Conservation (phyloP, 352 stramenopile genomes). For the Pilasporangium apinafurcum region DNA sequence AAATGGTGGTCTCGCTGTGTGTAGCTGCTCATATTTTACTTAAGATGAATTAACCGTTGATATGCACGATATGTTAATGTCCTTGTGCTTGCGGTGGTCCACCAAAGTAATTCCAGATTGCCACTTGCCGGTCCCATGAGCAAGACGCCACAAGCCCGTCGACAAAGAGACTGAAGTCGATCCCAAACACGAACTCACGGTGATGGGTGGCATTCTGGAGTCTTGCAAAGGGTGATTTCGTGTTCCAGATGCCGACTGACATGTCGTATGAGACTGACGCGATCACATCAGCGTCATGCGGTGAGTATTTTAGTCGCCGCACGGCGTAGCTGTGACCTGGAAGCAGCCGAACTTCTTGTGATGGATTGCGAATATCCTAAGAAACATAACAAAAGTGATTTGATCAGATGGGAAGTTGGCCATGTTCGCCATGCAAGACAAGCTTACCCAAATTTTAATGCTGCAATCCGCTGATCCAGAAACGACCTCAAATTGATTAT, state of each 20-base stretch:
- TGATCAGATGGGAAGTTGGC: no score
- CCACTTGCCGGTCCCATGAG: slow-evolving; percentile 75
- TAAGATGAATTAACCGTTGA: no score
- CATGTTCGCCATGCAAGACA: background rate
- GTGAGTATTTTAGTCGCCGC: slow-evolving; percentile 80
- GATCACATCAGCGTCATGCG: slow-evolving; percentile 74
- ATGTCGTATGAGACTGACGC: slow-evolving; percentile 89
- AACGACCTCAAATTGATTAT: slow-evolving; percentile 85
- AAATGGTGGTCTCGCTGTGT: no score
- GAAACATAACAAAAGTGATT: background rate
- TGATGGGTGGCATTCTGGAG: slow-evolving; percentile 77
- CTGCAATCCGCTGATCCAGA: slow-evolving; percentile 78
- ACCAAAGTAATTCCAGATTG: slow-evolving; percentile 77
- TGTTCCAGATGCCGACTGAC: slow-evolving; percentile 87
- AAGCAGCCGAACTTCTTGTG: slow-evolving; percentile 58
- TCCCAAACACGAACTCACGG: slow-evolving; percentile 84
- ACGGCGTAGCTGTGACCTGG: slow-evolving; percentile 81
- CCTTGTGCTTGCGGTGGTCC: slow-evolving; percentile 29
- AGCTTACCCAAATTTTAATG: slow-evolving; percentile 81
- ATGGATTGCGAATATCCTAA: slow-evolving; percentile 76
- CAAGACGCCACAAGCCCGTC: slow-evolving; percentile 70
- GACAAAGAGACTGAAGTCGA: slow-evolving; percentile 82
- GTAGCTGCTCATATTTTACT: no score
- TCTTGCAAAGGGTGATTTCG: slow-evolving; percentile 62
- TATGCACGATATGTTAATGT: no score